Evolutionary conservation across 2,329 filamentous ascomycete genomes (phyloP).

Genomic region (Penicillium sp.): DNA sequence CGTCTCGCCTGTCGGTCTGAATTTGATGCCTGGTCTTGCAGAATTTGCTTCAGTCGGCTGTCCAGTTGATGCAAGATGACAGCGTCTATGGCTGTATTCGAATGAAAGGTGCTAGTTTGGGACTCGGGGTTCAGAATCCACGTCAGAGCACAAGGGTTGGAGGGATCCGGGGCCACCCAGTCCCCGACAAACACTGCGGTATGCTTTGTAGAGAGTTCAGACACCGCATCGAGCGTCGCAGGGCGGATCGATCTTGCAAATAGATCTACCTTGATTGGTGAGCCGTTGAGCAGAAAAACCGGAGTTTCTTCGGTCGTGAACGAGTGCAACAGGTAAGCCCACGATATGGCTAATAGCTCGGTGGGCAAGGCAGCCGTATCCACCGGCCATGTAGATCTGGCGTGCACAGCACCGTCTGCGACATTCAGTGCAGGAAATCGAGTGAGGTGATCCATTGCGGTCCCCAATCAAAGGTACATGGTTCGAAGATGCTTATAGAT

Average conservation of each 20-base stretch:
- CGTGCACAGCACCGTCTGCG: conserved; percentile 13
- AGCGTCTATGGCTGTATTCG: conserved; percentile 23
- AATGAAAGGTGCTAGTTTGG: conserved; percentile 26
- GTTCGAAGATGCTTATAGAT: conserved; percentile 16
- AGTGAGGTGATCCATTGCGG: conserved; percentile 26
- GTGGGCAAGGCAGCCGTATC: conserved; percentile 17
- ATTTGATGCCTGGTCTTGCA: conserved; percentile 23
- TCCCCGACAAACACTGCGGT: conserved; percentile 28
- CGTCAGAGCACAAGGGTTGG: conserved; percentile 18
- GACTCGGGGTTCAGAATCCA: conserved; percentile 24
- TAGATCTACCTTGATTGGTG: conserved; percentile 28
- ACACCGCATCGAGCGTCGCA: conserved; percentile 14
- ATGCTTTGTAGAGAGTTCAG: conserved; percentile 14
- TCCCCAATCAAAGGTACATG: conserved; percentile 12
- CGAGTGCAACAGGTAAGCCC: conserved; percentile 31
- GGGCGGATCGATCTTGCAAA: conserved; percentile 15
- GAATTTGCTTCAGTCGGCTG: conserved; percentile 28
- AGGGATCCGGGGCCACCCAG: not conserved
- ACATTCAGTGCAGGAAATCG: conserved; percentile 21
- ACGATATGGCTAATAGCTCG: conserved; percentile 25
- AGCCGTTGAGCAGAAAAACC: conserved; percentile 31
- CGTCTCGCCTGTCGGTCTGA: conserved; percentile 14
- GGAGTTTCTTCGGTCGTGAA: conserved; percentile 35
- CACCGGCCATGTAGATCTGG: conserved; percentile 17
- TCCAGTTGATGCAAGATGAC: conserved; percentile 29